Percentiles rank a stretch among this genome's conserved stretches.
Evolutionary conservation across 495 filamentous ascomycete genomes (phyloP).

Genomic region (Oidiodendron maius): DNA sequence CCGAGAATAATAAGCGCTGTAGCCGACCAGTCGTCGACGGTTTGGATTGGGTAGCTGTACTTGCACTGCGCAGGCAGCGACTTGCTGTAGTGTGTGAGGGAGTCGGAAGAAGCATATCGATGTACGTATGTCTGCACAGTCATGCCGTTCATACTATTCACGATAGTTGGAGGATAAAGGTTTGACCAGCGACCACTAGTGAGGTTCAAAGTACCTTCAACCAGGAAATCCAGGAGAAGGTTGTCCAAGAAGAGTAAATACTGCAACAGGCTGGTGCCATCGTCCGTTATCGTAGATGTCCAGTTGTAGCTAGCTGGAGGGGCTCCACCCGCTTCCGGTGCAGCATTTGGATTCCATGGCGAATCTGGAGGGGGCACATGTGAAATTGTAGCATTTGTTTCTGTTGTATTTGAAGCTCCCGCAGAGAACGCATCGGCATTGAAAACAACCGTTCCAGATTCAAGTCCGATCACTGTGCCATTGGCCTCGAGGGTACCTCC

Average conservation of each 20-base stretch:
- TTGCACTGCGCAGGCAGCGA: conserved; percentile 20
- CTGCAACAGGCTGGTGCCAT: conserved; percentile 21
- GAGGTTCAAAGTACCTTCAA: conserved; percentile 24
- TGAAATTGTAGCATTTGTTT: conserved; percentile 8
- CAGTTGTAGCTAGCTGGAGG: conserved; percentile 31
- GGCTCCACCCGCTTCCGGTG: conserved; percentile 31
- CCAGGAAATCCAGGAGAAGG: conserved; percentile 27
- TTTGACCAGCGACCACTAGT: conserved; percentile 25
- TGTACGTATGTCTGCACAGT: conserved; percentile 31
- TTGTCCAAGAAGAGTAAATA: conserved; percentile 28
- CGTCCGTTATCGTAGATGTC: conserved; percentile 23
- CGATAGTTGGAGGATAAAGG: conserved; percentile 30
- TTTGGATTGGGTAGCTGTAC: conserved; percentile 17
- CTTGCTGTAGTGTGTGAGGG: conserved; percentile 30
- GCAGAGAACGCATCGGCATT: conserved; percentile 22
- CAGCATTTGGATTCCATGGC: conserved; percentile 20
- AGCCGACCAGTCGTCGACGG: conserved; percentile 26
- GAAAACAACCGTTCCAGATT: too few relatives aligned
- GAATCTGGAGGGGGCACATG: conserved; percentile 20
- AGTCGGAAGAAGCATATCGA: conserved; percentile 27
- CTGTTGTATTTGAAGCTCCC: conserved; percentile 10
- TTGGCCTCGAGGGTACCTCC: conserved; percentile 30
- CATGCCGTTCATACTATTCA: conserved; percentile 28
- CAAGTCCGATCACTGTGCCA: conserved; percentile 22
- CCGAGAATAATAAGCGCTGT: conserved; percentile 31